These are phyloP conservation scores for Phoma sp. DNA, from an alignment of 2,329 filamentous ascomycete genomes.

Conservation along the genomic window DNA sequence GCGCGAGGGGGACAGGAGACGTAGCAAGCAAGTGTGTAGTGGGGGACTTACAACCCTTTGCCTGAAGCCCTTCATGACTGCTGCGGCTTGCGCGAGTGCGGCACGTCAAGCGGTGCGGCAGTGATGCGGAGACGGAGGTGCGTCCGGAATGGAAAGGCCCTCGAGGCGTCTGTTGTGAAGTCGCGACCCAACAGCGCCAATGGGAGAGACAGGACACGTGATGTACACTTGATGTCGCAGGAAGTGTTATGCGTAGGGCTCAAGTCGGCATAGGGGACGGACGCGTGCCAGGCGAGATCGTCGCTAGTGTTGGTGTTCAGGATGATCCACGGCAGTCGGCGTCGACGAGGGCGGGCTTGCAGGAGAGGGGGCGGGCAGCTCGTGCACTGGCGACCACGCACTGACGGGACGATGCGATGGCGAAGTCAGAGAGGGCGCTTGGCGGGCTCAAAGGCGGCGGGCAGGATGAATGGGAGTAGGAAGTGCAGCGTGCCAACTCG, in stretches of 20 bases:
- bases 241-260: conserved; percentile 24
- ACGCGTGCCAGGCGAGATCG: conserved; percentile 34
- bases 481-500: conserved; percentile 31
- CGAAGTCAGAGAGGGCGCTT: conserved; percentile 18
- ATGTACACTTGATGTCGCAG: conserved; percentile 22
- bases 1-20: conserved; percentile 27
- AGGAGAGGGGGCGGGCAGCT: conserved; percentile 32
- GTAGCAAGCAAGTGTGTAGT: conserved; percentile 21
- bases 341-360: conserved; percentile 30
- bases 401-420: conserved; percentile 21
- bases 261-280: conserved; percentile 41
- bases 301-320: conserved; percentile 38
- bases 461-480: conserved; percentile 27
- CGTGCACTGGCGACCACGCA: conserved; percentile 26
- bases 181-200: conserved; percentile 38
- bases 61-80: conserved; percentile 94
- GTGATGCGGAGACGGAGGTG: conserved; percentile 33
- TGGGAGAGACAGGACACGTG: conserved; percentile 30
- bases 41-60: conserved; percentile 86
- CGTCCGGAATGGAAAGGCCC: conserved; percentile 30
- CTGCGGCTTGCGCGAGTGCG: conserved; percentile 51
- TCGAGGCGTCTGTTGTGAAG: conserved; percentile 30
- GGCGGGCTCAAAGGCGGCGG: conserved; percentile 12
- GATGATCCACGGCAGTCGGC: conserved; percentile 32
- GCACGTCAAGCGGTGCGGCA: conserved; percentile 39